Evolutionary conservation across 257 asterid genomes (phyloP).

Genomic region (Penstemon newberryi): DNA sequence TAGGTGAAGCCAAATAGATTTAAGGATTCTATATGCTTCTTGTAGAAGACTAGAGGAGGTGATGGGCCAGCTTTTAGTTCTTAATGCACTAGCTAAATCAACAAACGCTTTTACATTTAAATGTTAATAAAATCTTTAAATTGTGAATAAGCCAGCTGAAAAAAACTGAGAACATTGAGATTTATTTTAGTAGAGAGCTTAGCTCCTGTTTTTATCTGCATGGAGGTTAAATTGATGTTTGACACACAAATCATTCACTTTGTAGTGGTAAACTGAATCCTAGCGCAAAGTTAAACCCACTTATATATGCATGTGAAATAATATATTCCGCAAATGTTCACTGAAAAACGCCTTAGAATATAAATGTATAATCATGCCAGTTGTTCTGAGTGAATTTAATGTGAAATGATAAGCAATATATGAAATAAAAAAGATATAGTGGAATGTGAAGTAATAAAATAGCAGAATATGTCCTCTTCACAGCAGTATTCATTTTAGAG

Average conservation of each 20-base stretch:
- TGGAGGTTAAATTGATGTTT: background rate
- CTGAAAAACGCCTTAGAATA: background rate
- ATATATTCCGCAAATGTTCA: background rate
- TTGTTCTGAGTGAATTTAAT: background rate
- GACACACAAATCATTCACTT: background rate
- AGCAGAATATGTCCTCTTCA: background rate
- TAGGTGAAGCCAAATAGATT: background rate
- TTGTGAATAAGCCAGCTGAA: background rate
- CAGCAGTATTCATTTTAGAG: background rate
- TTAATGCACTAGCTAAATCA: background rate
- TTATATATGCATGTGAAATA: background rate
- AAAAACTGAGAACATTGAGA: too few species aligned
- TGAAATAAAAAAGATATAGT: too few species aligned
- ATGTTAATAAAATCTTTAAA: background rate
- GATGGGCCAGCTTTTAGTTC: slow-evolving; percentile 2
- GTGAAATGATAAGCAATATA: too few species aligned
- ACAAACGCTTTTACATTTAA: background rate
- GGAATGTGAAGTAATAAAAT: background rate
- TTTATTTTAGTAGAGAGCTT: too few species aligned
- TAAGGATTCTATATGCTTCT: too few species aligned
- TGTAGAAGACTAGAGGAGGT: too few species aligned
- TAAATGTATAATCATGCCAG: background rate
- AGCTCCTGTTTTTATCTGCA: too few species aligned
- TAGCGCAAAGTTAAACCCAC: background rate
- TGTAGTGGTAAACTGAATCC: background rate